Evolutionary conservation across 495 filamentous ascomycete genomes (phyloP), one percentile per base, ranked within the genome.

Genomic region (Chaetomidium leptoderma): DNA sequence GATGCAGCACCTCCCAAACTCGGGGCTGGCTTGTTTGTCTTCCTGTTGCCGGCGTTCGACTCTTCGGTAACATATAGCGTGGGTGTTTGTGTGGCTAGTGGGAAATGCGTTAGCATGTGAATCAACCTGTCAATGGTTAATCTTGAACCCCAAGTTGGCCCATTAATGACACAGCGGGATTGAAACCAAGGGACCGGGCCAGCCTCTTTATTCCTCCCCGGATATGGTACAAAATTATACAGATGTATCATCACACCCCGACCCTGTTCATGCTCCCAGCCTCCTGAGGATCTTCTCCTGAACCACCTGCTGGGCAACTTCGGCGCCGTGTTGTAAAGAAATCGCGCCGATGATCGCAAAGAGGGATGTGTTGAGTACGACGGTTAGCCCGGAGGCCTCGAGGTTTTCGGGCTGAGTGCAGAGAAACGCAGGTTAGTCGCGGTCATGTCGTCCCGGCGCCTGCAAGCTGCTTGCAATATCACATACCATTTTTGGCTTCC

Each of bases 311-410:
- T 84, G 86, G 47, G 95, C 92, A 54, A 86, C 77, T 46, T 86
- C 82, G 46, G 88, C 89, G 27, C 93, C 93, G 61, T 86, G 85
- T 70, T 95, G 88, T 58, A 97, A 72, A 10, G 91, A 83, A 55
- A 97, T 71, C 24, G 95, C 93, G 24, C 93, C 93, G 36, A 97
- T 70, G 24, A 99, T 85, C 16, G 91, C 89, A 66, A 87, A 93
- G 53, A 97, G 63, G 21, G 88, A 81, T 51, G 89, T 83, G n/a
- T 84, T 76, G 46, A 91, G 74, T 36, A 97, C 83, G 13, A 83
- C 67, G 4, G 87, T 79, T 30, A 88, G 65, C 17, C 93, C 93
- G 10, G 91, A 96, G 24, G 63, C 71, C 24, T 76, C 62, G 35
- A 95, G 76, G 65, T 95, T 86, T 44, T 83, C 72, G 37, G 82